Evolutionary conservation across 176 grass and related monocot species (phyloP).

Genomic region (Typha latifolia): DNA sequence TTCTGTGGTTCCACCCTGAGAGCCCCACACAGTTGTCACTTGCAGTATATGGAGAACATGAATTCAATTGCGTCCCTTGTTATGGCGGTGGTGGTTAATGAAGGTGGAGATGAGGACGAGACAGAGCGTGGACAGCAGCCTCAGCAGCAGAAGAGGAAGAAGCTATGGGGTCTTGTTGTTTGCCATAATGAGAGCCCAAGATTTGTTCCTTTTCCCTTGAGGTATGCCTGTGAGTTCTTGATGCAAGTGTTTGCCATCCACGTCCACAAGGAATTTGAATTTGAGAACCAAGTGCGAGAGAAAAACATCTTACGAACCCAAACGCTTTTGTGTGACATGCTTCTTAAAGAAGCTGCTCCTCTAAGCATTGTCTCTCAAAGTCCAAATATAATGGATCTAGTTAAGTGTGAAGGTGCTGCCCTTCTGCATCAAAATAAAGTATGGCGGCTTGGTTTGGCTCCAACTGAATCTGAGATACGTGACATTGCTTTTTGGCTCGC

Average conservation of each 20-base stretch:
- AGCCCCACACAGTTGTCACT: constrained; percentile 79
- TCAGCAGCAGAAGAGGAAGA: constrained; percentile 57
- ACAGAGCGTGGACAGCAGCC: constrained; percentile 17
- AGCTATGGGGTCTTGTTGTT: constrained; percentile 80
- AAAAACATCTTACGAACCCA: constrained; percentile 83
- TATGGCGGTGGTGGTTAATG: constrained; percentile 83
- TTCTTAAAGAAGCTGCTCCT: constrained; percentile 68
- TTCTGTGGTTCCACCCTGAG: constrained; percentile 81
- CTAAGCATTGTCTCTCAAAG: constrained; percentile 56
- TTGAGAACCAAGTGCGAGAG: constrained; percentile 76
- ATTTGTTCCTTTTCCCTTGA: constrained; percentile 80
- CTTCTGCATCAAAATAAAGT: constrained; percentile 65
- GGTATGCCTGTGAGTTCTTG: constrained; percentile 93
- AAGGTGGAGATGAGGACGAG: constrained; percentile 44
- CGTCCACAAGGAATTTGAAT: constrained; percentile 85
- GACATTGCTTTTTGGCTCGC: constrained; percentile 73
- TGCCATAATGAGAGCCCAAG: constrained; percentile 86
- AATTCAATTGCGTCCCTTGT: constrained; percentile 86
- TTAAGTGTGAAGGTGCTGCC: constrained; percentile 70
- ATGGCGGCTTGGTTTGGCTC: constrained; percentile 50
- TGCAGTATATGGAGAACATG: constrained; percentile 99
- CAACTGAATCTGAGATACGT: constrained; percentile 60
- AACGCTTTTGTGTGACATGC: constrained; percentile 71
- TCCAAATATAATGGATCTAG: constrained; percentile 94
- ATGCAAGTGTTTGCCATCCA: constrained; percentile 89